Conservation (phyloP, 192 early-diverging fungal species). For the Coemansia sp. region DNA sequence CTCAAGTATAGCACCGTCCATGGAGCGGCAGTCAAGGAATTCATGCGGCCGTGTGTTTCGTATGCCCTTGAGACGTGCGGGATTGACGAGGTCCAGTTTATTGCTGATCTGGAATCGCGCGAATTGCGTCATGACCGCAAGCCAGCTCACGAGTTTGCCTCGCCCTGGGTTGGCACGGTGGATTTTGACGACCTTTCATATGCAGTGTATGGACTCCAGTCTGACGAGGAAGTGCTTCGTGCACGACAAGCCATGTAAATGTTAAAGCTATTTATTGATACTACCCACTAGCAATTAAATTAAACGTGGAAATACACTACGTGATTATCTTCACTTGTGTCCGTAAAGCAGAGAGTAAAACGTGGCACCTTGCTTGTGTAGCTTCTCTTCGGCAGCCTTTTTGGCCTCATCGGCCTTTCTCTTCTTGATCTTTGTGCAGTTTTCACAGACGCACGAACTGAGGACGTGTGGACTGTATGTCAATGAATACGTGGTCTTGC, state of each 20-base stretch:
- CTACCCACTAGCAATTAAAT: neutral
- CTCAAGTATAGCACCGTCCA: conserved; percentile 9
- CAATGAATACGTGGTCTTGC: conserved; percentile 26
- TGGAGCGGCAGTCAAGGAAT: conserved; percentile 22
- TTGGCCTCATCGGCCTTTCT: conserved; percentile 34
- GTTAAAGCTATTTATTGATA: neutral
- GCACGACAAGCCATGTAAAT: conserved; percentile 5
- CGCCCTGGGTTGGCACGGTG: conserved; percentile 53
- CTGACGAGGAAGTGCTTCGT: conserved; percentile 44
- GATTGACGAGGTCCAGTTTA: conserved; percentile 38
- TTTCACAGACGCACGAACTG: conserved; percentile 31
- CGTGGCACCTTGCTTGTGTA: neutral
- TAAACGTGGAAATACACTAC: neutral
- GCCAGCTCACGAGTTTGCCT: conserved; percentile 32
- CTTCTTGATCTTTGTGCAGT: conserved; percentile 24
- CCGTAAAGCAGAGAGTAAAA: conserved; percentile 12
- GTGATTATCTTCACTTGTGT: neutral
- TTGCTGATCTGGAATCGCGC: conserved; percentile 34
- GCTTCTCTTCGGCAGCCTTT: conserved; percentile 27
- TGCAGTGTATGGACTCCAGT: conserved; percentile 45
- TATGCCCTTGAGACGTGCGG: conserved; percentile 54
- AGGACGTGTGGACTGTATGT: conserved; percentile 35
- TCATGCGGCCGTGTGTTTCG: conserved; percentile 38
- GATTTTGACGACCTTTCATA: conserved; percentile 51
- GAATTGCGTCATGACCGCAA: conserved; percentile 24